A percentile compares a stretch with the other conserved stretches of the same genome.
These are phyloP conservation scores for Leccinum pellstonianum DNA, from an alignment of 768 basidiomycete species.

Conservation along the genomic window DNA sequence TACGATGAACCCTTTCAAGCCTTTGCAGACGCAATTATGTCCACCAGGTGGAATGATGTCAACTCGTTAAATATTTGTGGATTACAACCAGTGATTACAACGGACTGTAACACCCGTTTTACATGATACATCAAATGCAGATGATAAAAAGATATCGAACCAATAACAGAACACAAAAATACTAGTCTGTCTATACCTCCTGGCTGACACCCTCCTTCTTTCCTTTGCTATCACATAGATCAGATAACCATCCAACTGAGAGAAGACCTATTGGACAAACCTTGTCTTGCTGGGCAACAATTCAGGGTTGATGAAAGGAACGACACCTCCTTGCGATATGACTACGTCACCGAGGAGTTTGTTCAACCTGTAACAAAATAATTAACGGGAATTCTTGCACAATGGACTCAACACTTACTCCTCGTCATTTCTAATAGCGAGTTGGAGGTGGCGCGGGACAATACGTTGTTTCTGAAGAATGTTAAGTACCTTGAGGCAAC, in stretches of 20 bases:
- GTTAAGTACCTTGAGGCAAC: background rate
- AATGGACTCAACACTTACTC: slow-evolving; percentile 45
- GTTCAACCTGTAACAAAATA: slow-evolving; percentile 50
- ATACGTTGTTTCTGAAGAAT: slow-evolving; percentile 78
- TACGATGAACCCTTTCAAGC: background rate
- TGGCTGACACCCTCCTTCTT: slow-evolving; percentile 36
- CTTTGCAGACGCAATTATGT: too few relatives aligned
- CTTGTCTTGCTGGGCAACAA: slow-evolving; percentile 33
- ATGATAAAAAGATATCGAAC: slow-evolving; percentile 30
- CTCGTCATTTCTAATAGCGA: slow-evolving; percentile 90
- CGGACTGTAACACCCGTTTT: slow-evolving; percentile 12
- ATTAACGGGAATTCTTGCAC: background rate
- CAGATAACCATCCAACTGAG: background rate
- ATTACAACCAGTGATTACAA: slow-evolving; percentile 18
- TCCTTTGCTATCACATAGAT: slow-evolving; percentile 29
- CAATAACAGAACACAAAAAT: slow-evolving; percentile 19
- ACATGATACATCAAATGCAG: slow-evolving; percentile 29
- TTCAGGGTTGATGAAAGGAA: slow-evolving; percentile 61
- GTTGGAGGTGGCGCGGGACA: slow-evolving; percentile 88
- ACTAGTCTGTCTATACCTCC: slow-evolving; percentile 25
- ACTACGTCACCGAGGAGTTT: slow-evolving; percentile 82
- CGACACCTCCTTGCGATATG: slow-evolving; percentile 90
- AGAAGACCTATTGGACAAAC: slow-evolving; percentile 12
- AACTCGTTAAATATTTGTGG: slow-evolving; percentile 6
- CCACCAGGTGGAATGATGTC: background rate